These are phyloP conservation scores for Phaffomyces opuntiae DNA, from an alignment of 805 yeast species.

Conservation along the genomic window DNA sequence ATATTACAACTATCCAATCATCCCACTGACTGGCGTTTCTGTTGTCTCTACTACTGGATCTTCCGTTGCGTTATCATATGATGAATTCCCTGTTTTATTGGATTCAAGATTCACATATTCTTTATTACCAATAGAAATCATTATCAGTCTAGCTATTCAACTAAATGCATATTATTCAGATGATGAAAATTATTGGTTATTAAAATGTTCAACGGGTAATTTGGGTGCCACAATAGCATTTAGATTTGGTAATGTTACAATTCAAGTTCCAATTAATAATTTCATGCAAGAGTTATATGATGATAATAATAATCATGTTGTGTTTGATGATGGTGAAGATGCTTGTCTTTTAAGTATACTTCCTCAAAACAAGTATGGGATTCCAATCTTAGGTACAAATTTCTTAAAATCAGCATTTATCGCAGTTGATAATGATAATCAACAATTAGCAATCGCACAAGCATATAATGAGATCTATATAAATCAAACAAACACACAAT, in stretches of 20 bases:
- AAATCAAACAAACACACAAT: slow-evolving; percentile 1
- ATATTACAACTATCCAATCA: slow-evolving; percentile 34
- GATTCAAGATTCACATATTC: slow-evolving; percentile 47
- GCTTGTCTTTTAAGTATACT: slow-evolving; percentile 53
- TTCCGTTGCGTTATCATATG: slow-evolving; percentile 3
- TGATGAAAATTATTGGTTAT: slow-evolving; percentile 48
- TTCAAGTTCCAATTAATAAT: slow-evolving; percentile 43
- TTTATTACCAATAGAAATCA: slow-evolving; percentile 47
- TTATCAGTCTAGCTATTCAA: slow-evolving; percentile 62
- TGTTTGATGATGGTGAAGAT: slow-evolving; percentile 43
- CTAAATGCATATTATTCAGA: slow-evolving; percentile 55
- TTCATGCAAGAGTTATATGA: slow-evolving; percentile 34
- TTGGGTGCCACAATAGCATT: slow-evolving; percentile 46
- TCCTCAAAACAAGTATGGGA: slow-evolving; percentile 44
- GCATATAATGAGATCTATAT: slow-evolving; percentile 25
- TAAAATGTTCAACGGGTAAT: slow-evolving; percentile 47
- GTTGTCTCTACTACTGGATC: slow-evolving; percentile 35
- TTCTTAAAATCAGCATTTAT: slow-evolving; percentile 46
- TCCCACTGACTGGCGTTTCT: slow-evolving; percentile 40
- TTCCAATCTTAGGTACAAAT: slow-evolving; percentile 49
- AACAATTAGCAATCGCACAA: slow-evolving; percentile 49
- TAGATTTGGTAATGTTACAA: slow-evolving; percentile 42
- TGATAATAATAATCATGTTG: slow-evolving; percentile 29
- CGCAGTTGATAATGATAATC: slow-evolving; percentile 58
- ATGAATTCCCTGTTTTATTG: slow-evolving; percentile 40